Base-by-base conservation (phyloP, 768 basidiomycete genomes). In the Kwoniella heveanensis region DNA sequence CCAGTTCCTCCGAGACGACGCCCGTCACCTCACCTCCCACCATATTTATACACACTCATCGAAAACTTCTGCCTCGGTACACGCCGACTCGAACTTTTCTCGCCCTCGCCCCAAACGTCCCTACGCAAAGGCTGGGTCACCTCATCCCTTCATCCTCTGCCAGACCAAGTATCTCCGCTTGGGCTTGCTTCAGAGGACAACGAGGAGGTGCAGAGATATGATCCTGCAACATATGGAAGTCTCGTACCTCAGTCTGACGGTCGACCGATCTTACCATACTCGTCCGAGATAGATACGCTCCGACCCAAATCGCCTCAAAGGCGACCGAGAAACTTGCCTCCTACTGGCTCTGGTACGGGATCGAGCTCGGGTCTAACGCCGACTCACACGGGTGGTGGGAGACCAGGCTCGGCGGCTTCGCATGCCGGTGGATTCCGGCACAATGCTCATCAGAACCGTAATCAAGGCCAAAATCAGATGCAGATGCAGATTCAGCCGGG, bases 1-100 rank as follows among this genome's bases (percentile, higher is more conserved):
- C 32, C 13, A 32, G 32, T 13, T 5, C 13, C 32, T 13, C 5
- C 32, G 13, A 32, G 32, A 13, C 5, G 5, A 44, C 39, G 39
- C 15, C 39, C 39, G 3, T 17, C 10, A 9, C 17, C 48, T 5
- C 48, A 49, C 92, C 68, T 69, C 80, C 96, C 96, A 0, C 92
- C 94, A 19, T 95, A 98, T 79, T 90, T 93, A 83, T 94, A 97
- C 81, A 88, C 89, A 4, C 85, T 99, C 46, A 90, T 98, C 76
- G 96, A 99, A 80, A 97, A 95, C 79, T 98, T 99, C 79, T 98
- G 94, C 76, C 88, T 96, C 54, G 96, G 94, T 4, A 85, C 89
- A 0, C 88, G 95, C 17, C 86, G 96, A 2, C 86, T 99, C 15
- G 92, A 98, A 76, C 81, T 99, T 13, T 97, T 93, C 68, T 92